Conservation (phyloP, 257 asterid species). For the Primulina tabacum region DNA sequence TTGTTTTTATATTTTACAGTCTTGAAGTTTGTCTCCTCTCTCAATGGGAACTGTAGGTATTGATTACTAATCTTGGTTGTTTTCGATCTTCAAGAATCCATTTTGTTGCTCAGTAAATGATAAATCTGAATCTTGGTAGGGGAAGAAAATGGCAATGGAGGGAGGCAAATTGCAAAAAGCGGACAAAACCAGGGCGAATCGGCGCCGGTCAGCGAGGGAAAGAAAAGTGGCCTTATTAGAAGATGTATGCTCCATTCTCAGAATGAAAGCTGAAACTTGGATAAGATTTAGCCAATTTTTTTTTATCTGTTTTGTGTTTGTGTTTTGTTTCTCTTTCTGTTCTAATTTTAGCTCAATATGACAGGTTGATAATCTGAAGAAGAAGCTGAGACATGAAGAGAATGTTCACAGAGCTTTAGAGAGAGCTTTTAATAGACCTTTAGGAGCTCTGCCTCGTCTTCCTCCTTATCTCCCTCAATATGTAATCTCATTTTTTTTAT, state of each 20-base stretch:
- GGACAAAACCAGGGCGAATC: constrained; percentile 33
- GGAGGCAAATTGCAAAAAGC: constrained; percentile 37
- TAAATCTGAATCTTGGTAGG: constrained; percentile 41
- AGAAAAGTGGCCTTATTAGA: constrained; percentile 67
- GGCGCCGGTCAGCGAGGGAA: constrained; percentile 50
- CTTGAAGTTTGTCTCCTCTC: neutral
- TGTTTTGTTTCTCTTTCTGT: neutral
- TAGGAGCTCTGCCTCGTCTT: constrained; percentile 86
- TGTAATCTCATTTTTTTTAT: constrained; percentile 33
- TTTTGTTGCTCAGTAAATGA: neutral
- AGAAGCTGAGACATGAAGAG: constrained; percentile 81
- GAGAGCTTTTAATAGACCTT: constrained; percentile 80
- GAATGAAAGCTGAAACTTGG: neutral
- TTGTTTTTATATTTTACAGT: neutral
- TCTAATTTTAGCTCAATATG: constrained; percentile 19
- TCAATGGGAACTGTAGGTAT: neutral
- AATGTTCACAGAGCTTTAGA: constrained; percentile 81
- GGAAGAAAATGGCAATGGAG: constrained; percentile 51
- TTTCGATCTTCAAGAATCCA: neutral
- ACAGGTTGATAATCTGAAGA: constrained; percentile 88
- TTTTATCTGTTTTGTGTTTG: neutral
- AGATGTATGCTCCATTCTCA: constrained; percentile 46
- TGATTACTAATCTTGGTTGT: neutral
- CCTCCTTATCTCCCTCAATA: constrained; percentile 90
- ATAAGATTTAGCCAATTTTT: neutral